Percentiles rank a stretch among this genome's conserved stretches.
These are phyloP conservation scores for Hondaea fermentalgiana DNA, from an alignment of 108 stramenopile genomes.

Conservation along the genomic window DNA sequence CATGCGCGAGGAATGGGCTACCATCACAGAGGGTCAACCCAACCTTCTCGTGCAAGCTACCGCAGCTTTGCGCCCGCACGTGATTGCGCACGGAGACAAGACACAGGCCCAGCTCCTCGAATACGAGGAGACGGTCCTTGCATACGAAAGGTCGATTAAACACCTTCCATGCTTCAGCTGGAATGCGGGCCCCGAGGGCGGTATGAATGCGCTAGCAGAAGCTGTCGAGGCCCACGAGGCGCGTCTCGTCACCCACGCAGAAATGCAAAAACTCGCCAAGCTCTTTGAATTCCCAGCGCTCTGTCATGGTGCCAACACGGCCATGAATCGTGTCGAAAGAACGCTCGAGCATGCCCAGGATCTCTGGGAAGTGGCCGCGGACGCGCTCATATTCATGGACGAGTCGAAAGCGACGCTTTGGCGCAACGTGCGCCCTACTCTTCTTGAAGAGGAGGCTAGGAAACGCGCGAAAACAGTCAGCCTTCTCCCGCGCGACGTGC, in stretches of 20 bases:
- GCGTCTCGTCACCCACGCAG: constrained; percentile 33
- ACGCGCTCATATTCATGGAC: constrained; percentile 43
- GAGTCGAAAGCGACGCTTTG: constrained; percentile 49
- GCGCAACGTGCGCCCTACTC: constrained; percentile 53
- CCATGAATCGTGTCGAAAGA: constrained; percentile 14
- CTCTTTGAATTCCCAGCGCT: constrained; percentile 61
- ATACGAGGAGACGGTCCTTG: constrained; percentile 38
- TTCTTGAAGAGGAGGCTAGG: constrained; percentile 61
- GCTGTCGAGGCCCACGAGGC: constrained; percentile 28
- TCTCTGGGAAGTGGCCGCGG: constrained; percentile 57
- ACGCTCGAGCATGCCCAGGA: constrained; percentile 44
- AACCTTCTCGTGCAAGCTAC: neutral
- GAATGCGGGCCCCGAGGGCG: constrained; percentile 34
- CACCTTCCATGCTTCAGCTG: constrained; percentile 46
- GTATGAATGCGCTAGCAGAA: constrained; percentile 33
- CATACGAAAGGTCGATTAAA: constrained; percentile 35
- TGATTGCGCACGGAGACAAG: constrained; percentile 49
- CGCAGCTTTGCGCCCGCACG: constrained; percentile 46
- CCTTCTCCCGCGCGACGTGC: neutral
- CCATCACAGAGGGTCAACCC: neutral
- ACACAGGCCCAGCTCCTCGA: constrained; percentile 53
- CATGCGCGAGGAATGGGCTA: neutral
- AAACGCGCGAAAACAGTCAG: constrained; percentile 47
- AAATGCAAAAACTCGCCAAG: constrained; percentile 50
- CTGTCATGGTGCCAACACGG: constrained; percentile 38